phyloP scores from a whole-genome alignment of 768 basidiomycete genomes.

The Russula foetens region DNA sequence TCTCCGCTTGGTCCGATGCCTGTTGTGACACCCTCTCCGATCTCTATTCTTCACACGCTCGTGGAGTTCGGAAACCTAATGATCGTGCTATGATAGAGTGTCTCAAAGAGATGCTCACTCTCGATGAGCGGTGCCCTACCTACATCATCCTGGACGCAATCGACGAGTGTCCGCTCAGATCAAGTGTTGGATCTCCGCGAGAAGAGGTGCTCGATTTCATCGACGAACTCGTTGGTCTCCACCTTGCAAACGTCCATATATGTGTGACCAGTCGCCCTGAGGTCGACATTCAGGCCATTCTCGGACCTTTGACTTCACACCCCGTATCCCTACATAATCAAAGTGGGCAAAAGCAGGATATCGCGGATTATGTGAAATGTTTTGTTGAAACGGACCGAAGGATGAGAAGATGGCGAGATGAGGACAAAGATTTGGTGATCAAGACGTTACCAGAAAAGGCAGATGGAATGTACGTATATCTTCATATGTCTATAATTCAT shows the following conservation, averaged over 20 bases:
- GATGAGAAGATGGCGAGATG: background rate
- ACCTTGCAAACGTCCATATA: background rate
- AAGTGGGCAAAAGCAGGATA: background rate
- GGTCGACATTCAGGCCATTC: background rate
- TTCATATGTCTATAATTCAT: background rate
- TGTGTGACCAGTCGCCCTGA: background rate
- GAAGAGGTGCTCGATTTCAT: background rate
- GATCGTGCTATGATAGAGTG: background rate
- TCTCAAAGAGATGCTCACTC: background rate
- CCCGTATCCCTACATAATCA: background rate
- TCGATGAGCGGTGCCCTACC: background rate
- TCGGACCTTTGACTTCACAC: background rate
- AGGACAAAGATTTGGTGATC: background rate
- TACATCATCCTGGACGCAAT: background rate
- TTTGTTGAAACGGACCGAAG: background rate
- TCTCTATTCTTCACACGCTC: background rate
- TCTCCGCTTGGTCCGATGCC: background rate
- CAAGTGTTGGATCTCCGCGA: background rate
- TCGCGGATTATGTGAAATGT: background rate
- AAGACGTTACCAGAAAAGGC: background rate
- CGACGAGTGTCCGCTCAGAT: background rate
- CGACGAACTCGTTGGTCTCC: background rate
- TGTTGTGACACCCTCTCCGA: background rate
- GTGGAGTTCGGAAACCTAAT: background rate
- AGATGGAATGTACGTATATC: background rate